Evolutionary conservation across 441 rosid species (phyloP).

Genomic region (Flueggea neowawraea): DNA sequence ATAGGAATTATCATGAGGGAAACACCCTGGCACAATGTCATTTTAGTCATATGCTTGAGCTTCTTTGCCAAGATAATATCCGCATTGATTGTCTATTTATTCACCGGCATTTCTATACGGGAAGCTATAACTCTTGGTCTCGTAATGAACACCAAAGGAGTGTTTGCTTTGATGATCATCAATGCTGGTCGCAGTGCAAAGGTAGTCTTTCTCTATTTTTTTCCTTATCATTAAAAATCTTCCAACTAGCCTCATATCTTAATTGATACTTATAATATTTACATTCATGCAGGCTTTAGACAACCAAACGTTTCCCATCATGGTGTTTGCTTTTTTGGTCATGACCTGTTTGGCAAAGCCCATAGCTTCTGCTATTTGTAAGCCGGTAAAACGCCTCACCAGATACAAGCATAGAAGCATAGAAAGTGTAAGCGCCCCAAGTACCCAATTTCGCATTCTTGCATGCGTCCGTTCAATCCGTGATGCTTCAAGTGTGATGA

Average conservation of each 20-base stretch:
- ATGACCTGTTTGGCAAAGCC: conserved; percentile 46
- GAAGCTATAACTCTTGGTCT: conserved; percentile 31
- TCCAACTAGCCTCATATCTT: no score
- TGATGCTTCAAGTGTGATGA: conserved; percentile 24
- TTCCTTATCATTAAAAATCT: no score
- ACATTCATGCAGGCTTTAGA: conserved; percentile 27
- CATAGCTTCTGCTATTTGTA: conserved; percentile 21
- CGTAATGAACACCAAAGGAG: conserved; percentile 44
- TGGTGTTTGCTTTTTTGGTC: conserved; percentile 21
- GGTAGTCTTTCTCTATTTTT: conserved; percentile 5
- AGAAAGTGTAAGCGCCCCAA: conserved; percentile 20
- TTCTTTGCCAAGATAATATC: conserved; percentile 25
- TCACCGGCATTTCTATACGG: background rate
- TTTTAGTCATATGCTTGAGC: background rate
- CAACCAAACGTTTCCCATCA: conserved; percentile 28
- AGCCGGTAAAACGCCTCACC: conserved; percentile 7
- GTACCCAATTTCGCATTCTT: conserved; percentile 31
- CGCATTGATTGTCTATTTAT: conserved; percentile 14
- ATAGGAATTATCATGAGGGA: background rate
- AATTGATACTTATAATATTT: no score
- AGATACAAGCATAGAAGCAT: conserved; percentile 28
- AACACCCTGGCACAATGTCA: background rate
- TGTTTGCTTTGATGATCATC: conserved; percentile 24
- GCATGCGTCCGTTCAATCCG: conserved; percentile 1
- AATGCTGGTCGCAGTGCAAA: conserved; percentile 26